Percentiles rank a stretch among this genome's conserved stretches.
These are phyloP conservation scores for Ilyonectria sp. DNA, from an alignment of 2,329 filamentous ascomycete species.

Conservation along the genomic window DNA sequence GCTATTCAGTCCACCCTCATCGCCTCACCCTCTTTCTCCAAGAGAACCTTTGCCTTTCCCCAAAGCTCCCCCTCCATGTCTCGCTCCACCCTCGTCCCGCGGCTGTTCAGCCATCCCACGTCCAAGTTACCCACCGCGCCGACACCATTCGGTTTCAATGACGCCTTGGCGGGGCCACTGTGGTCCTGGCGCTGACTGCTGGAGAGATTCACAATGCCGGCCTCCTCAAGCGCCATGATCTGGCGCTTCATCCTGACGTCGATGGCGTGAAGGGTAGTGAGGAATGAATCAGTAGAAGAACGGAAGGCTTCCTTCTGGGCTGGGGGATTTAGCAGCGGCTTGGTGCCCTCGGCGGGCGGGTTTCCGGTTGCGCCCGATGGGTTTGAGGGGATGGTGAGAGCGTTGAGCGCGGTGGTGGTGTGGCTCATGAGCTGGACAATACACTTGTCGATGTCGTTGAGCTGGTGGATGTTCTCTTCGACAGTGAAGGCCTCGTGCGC, in stretches of 20 bases:
- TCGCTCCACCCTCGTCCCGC: constrained; percentile 84
- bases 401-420: constrained; percentile 63
- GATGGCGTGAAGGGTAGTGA: constrained; percentile 80
- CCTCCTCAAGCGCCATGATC: constrained; percentile 86
- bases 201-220: constrained; percentile 75
- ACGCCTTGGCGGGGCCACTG: constrained; percentile 57
- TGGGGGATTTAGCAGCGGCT: constrained; percentile 57
- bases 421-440: constrained; percentile 59
- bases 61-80: constrained; percentile 90
- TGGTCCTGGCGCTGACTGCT: constrained; percentile 52
- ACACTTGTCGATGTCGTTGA: constrained; percentile 82
- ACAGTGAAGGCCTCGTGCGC: constrained; percentile 74
- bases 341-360: constrained; percentile 33
- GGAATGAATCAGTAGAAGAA: constrained; percentile 75
- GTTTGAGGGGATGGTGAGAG: constrained; percentile 57
- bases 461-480: constrained; percentile 84
- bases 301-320: constrained; percentile 72
- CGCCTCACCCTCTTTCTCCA: constrained; percentile 52
- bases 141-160: constrained; percentile 68
- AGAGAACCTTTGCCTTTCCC: constrained; percentile 59
- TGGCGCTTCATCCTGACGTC: constrained; percentile 78
- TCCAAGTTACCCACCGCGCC: constrained; percentile 77
- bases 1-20: constrained; percentile 25
- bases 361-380: constrained; percentile 26
- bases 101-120: constrained; percentile 93